Evolutionary conservation across 2,329 filamentous ascomycete genomes (phyloP).

Genomic region (Orbilia oligospora): DNA sequence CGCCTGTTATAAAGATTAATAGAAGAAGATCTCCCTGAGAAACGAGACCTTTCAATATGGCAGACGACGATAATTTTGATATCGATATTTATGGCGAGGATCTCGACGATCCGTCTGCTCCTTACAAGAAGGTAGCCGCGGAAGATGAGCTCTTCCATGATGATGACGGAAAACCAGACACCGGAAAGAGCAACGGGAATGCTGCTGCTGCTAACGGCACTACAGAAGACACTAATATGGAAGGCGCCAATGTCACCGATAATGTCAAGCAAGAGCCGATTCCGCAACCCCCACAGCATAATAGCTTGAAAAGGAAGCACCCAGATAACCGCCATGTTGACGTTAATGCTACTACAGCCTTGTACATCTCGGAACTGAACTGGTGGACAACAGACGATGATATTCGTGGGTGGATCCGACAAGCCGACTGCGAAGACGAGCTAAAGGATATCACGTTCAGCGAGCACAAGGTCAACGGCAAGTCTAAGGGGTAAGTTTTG

Average conservation of each 20-base stretch:
- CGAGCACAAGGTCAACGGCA: constrained; percentile 98
- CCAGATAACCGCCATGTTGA: constrained; percentile 73
- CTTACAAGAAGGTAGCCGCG: constrained; percentile 66
- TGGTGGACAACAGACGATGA: constrained; percentile 99
- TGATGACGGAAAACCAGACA: constrained; percentile 48
- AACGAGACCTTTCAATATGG: constrained; percentile 69
- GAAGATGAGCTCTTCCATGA: constrained; percentile 67
- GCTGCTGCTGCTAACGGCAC: constrained; percentile 56
- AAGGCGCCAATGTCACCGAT: constrained; percentile 63
- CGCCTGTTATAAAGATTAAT: constrained; percentile 60
- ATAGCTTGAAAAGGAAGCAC: constrained; percentile 75
- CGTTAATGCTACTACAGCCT: constrained; percentile 76
- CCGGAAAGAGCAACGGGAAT: constrained; percentile 48
- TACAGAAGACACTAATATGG: constrained; percentile 64
- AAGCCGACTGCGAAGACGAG: constrained; percentile 85
- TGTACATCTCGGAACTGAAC: constrained; percentile 89
- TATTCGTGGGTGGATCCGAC: constrained; percentile 85
- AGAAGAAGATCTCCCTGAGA: constrained; percentile 55
- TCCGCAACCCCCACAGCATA: constrained; percentile 69
- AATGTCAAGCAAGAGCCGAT: constrained; percentile 62
- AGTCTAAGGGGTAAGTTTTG: constrained; percentile 87
- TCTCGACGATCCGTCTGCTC: constrained; percentile 66
- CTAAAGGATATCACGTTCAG: constrained; percentile 95
- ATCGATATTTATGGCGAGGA: constrained; percentile 79
- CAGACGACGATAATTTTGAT: constrained; percentile 77